phyloP scores from a whole-genome alignment of 495 filamentous ascomycete species.

The Evernia prunastri region DNA sequence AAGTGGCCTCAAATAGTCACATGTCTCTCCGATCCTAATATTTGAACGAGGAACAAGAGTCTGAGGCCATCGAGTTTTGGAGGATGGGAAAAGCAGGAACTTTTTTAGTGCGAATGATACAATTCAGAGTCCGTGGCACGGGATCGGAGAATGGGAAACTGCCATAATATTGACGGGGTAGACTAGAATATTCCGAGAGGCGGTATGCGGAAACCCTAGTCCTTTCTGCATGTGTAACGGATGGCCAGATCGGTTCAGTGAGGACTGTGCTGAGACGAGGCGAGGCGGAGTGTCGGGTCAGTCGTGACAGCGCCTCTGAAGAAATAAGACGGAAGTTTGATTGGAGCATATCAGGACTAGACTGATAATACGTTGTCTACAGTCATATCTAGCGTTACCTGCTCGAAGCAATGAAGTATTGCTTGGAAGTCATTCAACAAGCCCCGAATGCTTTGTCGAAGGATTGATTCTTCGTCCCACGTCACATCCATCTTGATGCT shows the following conservation, averaged over 20 bases:
- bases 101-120: conserved; percentile 60
- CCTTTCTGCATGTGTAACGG: neutral
- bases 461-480: neutral
- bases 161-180: conserved; percentile 46
- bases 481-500: neutral
- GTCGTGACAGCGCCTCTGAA: neutral
- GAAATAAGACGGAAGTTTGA: neutral
- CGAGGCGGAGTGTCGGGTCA: neutral
- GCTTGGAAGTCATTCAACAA: neutral
- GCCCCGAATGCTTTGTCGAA: neutral
- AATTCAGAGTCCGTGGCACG: neutral
- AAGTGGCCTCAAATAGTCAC: no score
- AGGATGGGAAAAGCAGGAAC: conserved; percentile 53
- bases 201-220: conserved; percentile 4
- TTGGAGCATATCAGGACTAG: neutral
- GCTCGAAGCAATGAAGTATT: neutral
- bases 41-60: conserved; percentile 59
- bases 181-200: conserved; percentile 40
- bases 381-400: neutral
- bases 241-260: neutral
- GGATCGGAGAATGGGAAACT: conserved; percentile 28
- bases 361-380: neutral
- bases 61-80: conserved; percentile 64
- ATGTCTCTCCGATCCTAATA: no score
- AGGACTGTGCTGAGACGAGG: neutral